Evolutionary conservation across 2,329 filamentous ascomycete species (phyloP).

Genomic region (Aureobasidium leucospermi): DNA sequence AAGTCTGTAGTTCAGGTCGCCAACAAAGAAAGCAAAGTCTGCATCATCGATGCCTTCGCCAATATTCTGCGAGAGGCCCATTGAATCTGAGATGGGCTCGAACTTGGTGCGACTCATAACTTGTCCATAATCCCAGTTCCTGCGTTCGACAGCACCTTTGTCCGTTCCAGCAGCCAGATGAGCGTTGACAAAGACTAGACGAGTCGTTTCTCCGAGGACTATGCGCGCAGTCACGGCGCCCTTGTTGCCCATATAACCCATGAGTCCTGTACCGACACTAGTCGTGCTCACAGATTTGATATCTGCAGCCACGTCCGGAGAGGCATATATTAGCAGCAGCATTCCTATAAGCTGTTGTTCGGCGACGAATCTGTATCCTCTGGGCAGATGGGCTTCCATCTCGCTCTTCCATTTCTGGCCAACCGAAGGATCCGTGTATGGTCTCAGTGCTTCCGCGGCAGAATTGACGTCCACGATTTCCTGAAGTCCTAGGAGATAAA

Average conservation of each 20-base stretch:
- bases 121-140: conserved; percentile 84
- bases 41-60: conserved; percentile 77
- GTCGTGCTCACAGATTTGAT: conserved; percentile 76
- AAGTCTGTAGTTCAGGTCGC: conserved; percentile 89
- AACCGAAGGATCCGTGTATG: conserved; percentile 64
- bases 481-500: conserved; percentile 87
- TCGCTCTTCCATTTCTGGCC: conserved; percentile 75
- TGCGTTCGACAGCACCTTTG: conserved; percentile 65
- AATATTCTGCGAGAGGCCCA: conserved; percentile 49
- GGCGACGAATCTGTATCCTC: conserved; percentile 67
- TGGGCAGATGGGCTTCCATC: conserved; percentile 64
- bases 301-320: conserved; percentile 63
- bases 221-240: conserved; percentile 77
- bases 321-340: conserved; percentile 76
- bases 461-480: conserved; percentile 84
- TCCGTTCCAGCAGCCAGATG: conserved; percentile 86
- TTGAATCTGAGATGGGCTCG: conserved; percentile 59
- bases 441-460: conserved; percentile 68
- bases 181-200: conserved; percentile 82
- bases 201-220: conserved; percentile 81
- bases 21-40: conserved; percentile 93
- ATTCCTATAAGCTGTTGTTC: conserved; percentile 83
- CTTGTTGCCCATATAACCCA: conserved; percentile 95
- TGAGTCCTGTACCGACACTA: conserved; percentile 77
- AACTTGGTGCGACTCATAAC: conserved; percentile 72